Base-by-base conservation (phyloP, 2,329 filamentous ascomycete species). In the Fusarium sp. region DNA sequence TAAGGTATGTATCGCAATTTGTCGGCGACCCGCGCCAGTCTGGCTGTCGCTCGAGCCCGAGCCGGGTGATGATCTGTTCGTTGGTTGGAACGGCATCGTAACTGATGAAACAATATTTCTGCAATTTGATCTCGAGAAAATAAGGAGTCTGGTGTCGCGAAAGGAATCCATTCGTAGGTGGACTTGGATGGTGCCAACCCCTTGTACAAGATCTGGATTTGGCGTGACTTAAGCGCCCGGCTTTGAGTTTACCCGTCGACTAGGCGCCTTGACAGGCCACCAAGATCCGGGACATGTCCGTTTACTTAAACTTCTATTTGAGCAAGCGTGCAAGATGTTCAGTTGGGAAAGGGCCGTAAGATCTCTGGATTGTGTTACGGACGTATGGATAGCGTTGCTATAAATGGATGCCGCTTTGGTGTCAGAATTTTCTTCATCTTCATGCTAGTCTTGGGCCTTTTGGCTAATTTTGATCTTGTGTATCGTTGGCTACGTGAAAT, bases 111-210 rank as follows among this genome's bases (percentile, higher is more conserved):
- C 33, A 5, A 41, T 58, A 9, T 49, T 10, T 13, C 15, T 10
- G 28, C 0, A 20, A 5, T 18, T 24, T 22, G 17, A 2, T 0
- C 8, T 13, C 5, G 3, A 24, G 22, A 18, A 7, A 17, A 35
- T 7, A 10, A 20, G 3, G 11, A 14, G 48, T 20, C 14, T 3
- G 24, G 22, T 14, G 17, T 18, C 6, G 22, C 20, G 12, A 24
- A 10, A 17, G 15, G 15, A 12, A 13, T 17, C 12, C 3, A 13
- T 35, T 33, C 8, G 22, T 14, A 3, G 11, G n/a, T 20, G 8
- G 6, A 35, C 11, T 35, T 35, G 48, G 8, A 35, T 36, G n/a
- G 9, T 3, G 17, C 8, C 2, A 33, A 5, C 15, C 28, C 11
- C n/a, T 14, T 14, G 31, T 15, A 24, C 48, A 35, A 11, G n/a